phyloP scores from a whole-genome alignment of 2,329 filamentous ascomycete species.

The Nigrospora oryzae region DNA sequence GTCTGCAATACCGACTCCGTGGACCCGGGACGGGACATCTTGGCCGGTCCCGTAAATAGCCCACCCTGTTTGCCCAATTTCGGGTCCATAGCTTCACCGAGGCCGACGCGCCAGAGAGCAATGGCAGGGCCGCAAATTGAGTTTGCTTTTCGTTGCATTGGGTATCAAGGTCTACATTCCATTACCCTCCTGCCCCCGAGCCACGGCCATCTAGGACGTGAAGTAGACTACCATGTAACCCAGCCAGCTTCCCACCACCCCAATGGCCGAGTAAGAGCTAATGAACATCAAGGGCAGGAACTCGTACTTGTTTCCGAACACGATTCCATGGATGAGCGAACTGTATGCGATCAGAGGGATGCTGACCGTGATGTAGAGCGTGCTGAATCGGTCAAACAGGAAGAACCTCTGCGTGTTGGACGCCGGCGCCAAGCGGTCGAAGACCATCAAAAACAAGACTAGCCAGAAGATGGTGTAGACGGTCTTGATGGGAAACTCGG shows the following conservation, averaged over 20 bases:
- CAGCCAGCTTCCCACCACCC: slow-evolving; percentile 93
- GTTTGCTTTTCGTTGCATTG: background rate
- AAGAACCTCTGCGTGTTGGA: slow-evolving; percentile 75
- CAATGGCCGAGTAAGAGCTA: slow-evolving; percentile 86
- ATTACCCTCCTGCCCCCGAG: background rate
- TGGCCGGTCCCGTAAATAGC: background rate
- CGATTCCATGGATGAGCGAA: slow-evolving; percentile 71
- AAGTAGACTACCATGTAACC: slow-evolving; percentile 94
- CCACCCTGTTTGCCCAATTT: background rate
- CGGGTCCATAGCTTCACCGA: background rate
- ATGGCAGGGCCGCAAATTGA: too few species aligned
- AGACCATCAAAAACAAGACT: slow-evolving; percentile 73
- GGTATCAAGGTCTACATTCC: background rate
- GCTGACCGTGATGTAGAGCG: slow-evolving; percentile 81
- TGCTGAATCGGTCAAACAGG: slow-evolving; percentile 81
- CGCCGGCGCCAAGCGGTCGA: slow-evolving; percentile 81
- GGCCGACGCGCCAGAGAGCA: too few species aligned
- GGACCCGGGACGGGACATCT: too few species aligned
- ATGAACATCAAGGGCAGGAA: slow-evolving; percentile 96
- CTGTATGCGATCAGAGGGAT: slow-evolving; percentile 87
- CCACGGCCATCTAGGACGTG: slow-evolving; percentile 30
- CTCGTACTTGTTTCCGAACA: slow-evolving; percentile 77
- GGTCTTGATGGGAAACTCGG: slow-evolving; percentile 90
- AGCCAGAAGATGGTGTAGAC: slow-evolving; percentile 92
- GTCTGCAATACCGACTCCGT: too few species aligned